Percentiles rank a stretch among this genome's conserved stretches.
These are phyloP conservation scores for Trichosporon asahii DNA, from an alignment of 1,284 basidiomycete genomes.

Conservation along the genomic window DNA sequence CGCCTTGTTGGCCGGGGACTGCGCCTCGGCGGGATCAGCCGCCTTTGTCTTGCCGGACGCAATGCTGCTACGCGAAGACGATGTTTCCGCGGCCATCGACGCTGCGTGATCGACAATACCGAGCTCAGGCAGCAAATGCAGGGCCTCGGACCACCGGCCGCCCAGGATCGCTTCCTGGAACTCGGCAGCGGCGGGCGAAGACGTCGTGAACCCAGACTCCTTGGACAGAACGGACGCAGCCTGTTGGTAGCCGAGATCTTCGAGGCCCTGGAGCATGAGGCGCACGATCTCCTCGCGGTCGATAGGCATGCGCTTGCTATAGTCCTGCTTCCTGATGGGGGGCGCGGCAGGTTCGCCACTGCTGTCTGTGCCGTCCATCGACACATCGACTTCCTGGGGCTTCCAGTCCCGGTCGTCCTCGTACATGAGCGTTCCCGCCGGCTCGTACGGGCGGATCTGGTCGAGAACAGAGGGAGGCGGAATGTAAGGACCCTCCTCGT, in stretches of 20 bases:
- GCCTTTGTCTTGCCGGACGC: slow-evolving; percentile 33
- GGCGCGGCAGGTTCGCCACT: slow-evolving; percentile 14
- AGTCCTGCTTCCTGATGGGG: slow-evolving; percentile 17
- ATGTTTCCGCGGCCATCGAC: slow-evolving; percentile 12
- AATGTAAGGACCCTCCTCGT: slow-evolving; percentile 9
- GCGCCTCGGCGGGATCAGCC: slow-evolving; percentile 51
- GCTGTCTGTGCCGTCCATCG: slow-evolving; percentile 21
- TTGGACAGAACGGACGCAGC: slow-evolving; percentile 81
- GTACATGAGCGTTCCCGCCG: slow-evolving; percentile 40
- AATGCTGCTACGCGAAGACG: slow-evolving; percentile 34
- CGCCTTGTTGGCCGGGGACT: slow-evolving; percentile 54
- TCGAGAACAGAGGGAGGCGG: slow-evolving; percentile 7
- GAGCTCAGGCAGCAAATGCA: slow-evolving; percentile 65
- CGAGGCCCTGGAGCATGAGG: slow-evolving; percentile 81
- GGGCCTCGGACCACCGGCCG: slow-evolving; percentile 79
- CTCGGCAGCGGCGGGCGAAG: slow-evolving; percentile 70
- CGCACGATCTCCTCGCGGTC: slow-evolving; percentile 89
- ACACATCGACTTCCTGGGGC: slow-evolving; percentile 16
- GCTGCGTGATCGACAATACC: slow-evolving; percentile 55
- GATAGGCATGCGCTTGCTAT: slow-evolving; percentile 53
- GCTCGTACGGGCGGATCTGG: slow-evolving; percentile 14
- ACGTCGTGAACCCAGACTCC: slow-evolving; percentile 88
- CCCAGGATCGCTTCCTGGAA: slow-evolving; percentile 79
- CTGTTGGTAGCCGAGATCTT: slow-evolving; percentile 90
- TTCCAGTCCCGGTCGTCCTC: slow-evolving; percentile 44